phyloP scores from a whole-genome alignment of 1,284 basidiomycete species.

The Heterobasidion parviporum region DNA sequence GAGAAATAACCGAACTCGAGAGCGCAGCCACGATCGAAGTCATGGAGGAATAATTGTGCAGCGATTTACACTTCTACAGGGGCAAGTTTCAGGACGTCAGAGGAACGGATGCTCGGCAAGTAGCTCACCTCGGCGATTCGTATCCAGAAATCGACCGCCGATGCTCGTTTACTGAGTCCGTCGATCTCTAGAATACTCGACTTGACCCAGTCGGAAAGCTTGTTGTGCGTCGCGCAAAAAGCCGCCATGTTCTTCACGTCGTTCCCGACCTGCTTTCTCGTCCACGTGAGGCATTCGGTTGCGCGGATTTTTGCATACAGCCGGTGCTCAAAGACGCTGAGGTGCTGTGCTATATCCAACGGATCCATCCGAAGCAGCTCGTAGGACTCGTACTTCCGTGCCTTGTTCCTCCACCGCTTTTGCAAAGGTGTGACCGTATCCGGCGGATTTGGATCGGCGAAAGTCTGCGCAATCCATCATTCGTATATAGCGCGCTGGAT shows the following conservation, averaged over 20 bases:
- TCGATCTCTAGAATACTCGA: conserved; percentile 46
- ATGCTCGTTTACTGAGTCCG: conserved; percentile 41
- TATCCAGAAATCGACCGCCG: conserved; percentile 66
- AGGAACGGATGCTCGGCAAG: not conserved
- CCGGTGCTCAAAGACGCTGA: conserved; percentile 49
- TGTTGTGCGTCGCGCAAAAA: conserved; percentile 56
- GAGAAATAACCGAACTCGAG: conserved; percentile 46
- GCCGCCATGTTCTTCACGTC: conserved; percentile 35
- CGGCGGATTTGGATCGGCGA: conserved; percentile 9
- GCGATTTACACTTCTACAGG: conserved; percentile 50
- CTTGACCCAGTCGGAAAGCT: conserved; percentile 59
- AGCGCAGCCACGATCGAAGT: conserved; percentile 58
- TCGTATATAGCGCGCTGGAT: not conserved
- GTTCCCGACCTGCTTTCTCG: conserved; percentile 30
- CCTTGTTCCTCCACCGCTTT: conserved; percentile 26
- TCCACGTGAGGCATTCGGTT: conserved; percentile 54
- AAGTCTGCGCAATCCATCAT: conserved; percentile 5
- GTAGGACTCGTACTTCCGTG: conserved; percentile 35
- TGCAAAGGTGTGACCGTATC: conserved; percentile 14
- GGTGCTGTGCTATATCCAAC: conserved; percentile 51
- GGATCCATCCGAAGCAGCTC: conserved; percentile 49
- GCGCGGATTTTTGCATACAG: conserved; percentile 51
- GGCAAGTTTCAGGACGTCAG: not conserved
- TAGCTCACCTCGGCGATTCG: conserved; percentile 62
- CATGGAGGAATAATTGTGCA: conserved; percentile 65